Conservation (phyloP, 2,329 filamentous ascomycete species). For the Cytospora chrysosperma region DNA sequence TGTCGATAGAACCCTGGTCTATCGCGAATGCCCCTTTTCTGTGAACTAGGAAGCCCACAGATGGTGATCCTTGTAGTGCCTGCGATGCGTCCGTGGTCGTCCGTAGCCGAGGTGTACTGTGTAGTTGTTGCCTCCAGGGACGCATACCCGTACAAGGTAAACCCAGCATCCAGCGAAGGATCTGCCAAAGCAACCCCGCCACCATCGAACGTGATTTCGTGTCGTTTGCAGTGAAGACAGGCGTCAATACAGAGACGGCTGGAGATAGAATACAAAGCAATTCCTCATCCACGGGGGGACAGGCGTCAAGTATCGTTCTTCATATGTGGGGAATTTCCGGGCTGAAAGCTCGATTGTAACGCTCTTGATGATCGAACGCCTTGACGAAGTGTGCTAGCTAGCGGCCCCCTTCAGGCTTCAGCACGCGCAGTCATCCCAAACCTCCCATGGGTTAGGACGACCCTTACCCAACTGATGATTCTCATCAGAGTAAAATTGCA, state of each 20-base stretch:
- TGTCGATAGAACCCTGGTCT: neutral
- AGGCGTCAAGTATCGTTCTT: neutral
- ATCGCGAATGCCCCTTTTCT: neutral
- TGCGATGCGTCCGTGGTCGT: neutral
- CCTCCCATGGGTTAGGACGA: neutral
- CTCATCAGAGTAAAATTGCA: slow-evolving; percentile 17
- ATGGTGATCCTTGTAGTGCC: neutral
- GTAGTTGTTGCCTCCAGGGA: neutral
- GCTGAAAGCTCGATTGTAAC: neutral
- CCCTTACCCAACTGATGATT: neutral
- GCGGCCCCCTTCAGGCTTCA: too few species aligned
- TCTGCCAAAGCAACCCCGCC: too few species aligned
- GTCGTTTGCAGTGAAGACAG: too few species aligned
- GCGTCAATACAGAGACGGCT: too few species aligned
- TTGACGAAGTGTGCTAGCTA: too few species aligned
- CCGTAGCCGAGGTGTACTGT: neutral
- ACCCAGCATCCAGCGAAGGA: too few species aligned
- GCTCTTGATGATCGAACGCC: neutral
- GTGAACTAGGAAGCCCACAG: neutral
- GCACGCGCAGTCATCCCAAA: neutral
- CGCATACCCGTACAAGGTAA: too few species aligned
- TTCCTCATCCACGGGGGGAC: too few species aligned
- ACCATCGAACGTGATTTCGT: too few species aligned
- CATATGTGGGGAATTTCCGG: neutral
- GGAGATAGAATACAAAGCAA: too few species aligned